Evolutionary conservation across 78 protist species (phyloP), one percentile per base, ranked within the genome.

Genomic region (Polysphondylium violaceum): DNA sequence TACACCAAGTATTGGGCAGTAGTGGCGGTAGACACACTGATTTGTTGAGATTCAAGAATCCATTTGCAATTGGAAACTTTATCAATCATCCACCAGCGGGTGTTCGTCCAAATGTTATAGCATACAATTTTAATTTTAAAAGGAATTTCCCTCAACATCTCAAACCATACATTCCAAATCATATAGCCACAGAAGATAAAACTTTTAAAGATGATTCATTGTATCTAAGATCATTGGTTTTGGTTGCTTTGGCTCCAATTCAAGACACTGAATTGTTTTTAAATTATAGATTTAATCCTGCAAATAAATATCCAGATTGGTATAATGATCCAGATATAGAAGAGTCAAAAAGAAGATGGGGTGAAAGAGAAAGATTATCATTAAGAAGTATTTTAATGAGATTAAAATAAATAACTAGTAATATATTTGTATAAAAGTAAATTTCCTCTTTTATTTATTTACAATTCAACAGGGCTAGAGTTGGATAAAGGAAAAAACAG

Each of bases 51-150:
- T 86, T 19, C 19, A 21, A 67, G 7, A 86, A 86, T 75, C 92
- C 85, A 14, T 86, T 38, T 72, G 92, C 92, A 4, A 86, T 86
- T 53, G 92, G 92, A 40, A 74, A 68, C 21, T 86, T 76, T 40
- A 75, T 86, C n/a, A 86, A 86, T 58, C 92, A 86, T 59, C 92
- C 92, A 35, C 87, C 92, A 11, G n/a, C 33, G 4, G 17, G 4
- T 8, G 56, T 2, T n/a, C 31, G 53, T 38, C 59, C 88, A 35
- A 78, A 78, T 60, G 92, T 86, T 35, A 76, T 86, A 8, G 36
- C 78, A 2, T 65, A 69, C 50, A 38, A 19, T 14, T 86, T 14
- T 25, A 38, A 86, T 33, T 86, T 65, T 59, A 16, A 67, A 21
- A 33, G 4, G 1, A 12, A 21, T 4, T 81, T 81, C 12, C 89